These are phyloP conservation scores for Fusarium floridanum DNA, from an alignment of 2,329 filamentous ascomycete species.

Conservation along the genomic window DNA sequence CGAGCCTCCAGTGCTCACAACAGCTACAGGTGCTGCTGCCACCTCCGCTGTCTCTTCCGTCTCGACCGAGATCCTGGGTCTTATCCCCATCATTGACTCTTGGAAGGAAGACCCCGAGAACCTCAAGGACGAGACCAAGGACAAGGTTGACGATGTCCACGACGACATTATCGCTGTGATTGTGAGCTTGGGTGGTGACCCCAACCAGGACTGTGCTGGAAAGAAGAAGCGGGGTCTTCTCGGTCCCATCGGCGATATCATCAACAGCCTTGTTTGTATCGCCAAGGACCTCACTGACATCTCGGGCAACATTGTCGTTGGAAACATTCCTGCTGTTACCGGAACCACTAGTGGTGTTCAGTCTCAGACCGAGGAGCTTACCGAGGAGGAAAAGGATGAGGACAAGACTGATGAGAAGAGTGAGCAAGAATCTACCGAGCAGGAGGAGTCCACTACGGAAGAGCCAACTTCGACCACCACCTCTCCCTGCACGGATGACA, in stretches of 20 bases:
- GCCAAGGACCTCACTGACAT: constrained; percentile 24
- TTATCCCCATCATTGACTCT: constrained; percentile 33
- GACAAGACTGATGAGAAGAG: constrained; percentile 20
- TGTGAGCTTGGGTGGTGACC: constrained; percentile 21
- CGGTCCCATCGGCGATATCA: constrained; percentile 19
- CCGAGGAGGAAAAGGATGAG: constrained; percentile 15
- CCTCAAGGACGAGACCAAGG: constrained; percentile 33
- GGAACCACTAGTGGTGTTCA: constrained; percentile 9
- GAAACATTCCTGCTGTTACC: constrained; percentile 27
- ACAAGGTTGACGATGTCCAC: constrained; percentile 25
- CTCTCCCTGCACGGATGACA: constrained; percentile 23
- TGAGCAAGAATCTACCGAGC: constrained; percentile 26
- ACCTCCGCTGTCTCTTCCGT: constrained; percentile 30
- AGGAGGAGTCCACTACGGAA: constrained; percentile 20
- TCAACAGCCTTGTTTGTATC: constrained; percentile 34
- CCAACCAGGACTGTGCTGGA: constrained; percentile 16
- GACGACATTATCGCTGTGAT: constrained; percentile 22
- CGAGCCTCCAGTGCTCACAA: constrained; percentile 23
- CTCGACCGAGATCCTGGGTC: constrained; percentile 23
- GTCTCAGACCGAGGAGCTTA: constrained; percentile 25
- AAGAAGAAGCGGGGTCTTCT: constrained; percentile 33
- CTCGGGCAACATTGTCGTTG: constrained; percentile 11
- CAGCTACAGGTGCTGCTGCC: constrained; percentile 25
- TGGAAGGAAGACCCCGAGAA: constrained; percentile 25
- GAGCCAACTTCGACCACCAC: constrained; percentile 25